phyloP scores from a whole-genome alignment of 2,329 filamentous ascomycete genomes.

The Sphaerulina musiva region DNA sequence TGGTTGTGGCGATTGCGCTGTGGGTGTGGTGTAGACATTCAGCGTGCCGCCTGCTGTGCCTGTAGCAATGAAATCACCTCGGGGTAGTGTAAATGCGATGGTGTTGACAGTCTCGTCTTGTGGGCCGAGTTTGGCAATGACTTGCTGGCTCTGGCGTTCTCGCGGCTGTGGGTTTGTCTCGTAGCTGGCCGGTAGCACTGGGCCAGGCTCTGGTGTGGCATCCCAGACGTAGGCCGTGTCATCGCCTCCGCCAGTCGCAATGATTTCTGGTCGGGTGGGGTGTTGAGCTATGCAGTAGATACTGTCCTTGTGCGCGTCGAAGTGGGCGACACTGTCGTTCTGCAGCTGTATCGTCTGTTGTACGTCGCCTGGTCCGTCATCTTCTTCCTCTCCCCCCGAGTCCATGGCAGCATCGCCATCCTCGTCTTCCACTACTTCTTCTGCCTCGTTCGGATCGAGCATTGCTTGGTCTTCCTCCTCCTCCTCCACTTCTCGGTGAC shows the following conservation, averaged over 20 bases:
- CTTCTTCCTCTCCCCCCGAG: constrained; percentile 56
- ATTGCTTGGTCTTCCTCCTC: constrained; percentile 57
- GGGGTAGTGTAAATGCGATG: constrained; percentile 73
- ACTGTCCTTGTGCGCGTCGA: constrained; percentile 82
- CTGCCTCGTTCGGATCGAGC: constrained; percentile 70
- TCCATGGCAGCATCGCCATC: constrained; percentile 74
- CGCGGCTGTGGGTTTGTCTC: constrained; percentile 57
- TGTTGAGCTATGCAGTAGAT: constrained; percentile 95
- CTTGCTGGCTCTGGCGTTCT: constrained; percentile 53
- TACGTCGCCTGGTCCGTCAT: constrained; percentile 38
- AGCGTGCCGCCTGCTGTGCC: constrained; percentile 82
- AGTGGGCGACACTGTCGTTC: constrained; percentile 91
- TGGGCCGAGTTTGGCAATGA: constrained; percentile 72
- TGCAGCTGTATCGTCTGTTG: constrained; percentile 68
- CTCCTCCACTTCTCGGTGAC: constrained; percentile 40
- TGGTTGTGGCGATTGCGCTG: constrained; percentile 15
- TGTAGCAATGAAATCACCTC: constrained; percentile 77
- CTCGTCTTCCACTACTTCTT: constrained; percentile 57
- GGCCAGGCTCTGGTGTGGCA: constrained; percentile 54
- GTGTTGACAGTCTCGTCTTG: constrained; percentile 89
- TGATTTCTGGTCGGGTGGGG: constrained; percentile 66
- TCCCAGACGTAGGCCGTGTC: constrained; percentile 86
- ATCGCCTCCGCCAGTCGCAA: constrained; percentile 81
- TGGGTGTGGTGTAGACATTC: constrained; percentile 45
- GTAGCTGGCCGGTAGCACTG: constrained; percentile 70